These are phyloP conservation scores for Aspergillus sergii DNA, from an alignment of 2,329 filamentous ascomycete genomes.

Conservation along the genomic window DNA sequence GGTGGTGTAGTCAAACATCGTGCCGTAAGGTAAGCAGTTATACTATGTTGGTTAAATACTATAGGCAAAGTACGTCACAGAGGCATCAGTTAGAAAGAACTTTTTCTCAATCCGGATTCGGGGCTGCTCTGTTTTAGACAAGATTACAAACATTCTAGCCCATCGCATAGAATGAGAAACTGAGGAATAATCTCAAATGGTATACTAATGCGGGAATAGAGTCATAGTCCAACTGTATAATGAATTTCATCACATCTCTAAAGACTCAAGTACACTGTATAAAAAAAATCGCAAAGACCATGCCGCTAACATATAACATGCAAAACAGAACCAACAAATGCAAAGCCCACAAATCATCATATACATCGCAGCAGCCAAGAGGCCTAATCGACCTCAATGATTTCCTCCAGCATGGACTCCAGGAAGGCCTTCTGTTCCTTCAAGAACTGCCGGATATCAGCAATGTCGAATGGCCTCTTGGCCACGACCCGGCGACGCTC, in stretches of 20 bases:
- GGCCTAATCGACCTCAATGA: not conserved
- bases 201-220: too few relatives aligned
- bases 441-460: not conserved
- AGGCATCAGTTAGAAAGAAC: not conserved
- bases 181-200: too few relatives aligned
- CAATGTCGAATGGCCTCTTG: not conserved
- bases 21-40: rapidly evolving
- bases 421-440: not conserved
- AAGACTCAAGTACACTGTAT: not conserved
- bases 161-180: not conserved
- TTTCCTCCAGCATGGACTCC: not conserved
- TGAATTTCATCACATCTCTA: too few relatives aligned
- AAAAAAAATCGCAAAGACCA: not conserved
- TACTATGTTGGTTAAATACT: not conserved
- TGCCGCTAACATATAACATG: not conserved
- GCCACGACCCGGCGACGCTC: conserved; percentile 9
- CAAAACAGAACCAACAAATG: not conserved
- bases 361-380: not conserved
- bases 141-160: not conserved
- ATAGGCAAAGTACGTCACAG: too few relatives aligned
- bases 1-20: rapidly evolving
- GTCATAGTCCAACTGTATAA: too few relatives aligned
- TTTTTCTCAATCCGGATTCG: rapidly evolving
- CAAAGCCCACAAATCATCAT: not conserved
- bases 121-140: not conserved